These are phyloP conservation scores for Aquilaria agallochum DNA, from an alignment of 441 rosid species.

Conservation along the genomic window DNA sequence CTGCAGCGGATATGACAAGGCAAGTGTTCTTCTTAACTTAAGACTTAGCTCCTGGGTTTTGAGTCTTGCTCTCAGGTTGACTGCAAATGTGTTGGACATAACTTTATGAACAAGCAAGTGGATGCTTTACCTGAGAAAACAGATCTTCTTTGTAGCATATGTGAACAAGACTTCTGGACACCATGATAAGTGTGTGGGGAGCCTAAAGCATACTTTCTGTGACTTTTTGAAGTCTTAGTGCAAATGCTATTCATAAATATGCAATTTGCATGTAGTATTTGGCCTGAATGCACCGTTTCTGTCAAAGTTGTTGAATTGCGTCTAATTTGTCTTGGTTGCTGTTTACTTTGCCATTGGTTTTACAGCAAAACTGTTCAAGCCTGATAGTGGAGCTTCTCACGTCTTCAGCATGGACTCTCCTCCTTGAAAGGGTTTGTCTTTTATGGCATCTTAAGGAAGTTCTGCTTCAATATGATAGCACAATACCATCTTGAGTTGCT, in stretches of 20 bases:
- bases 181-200: not conserved
- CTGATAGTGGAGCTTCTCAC: slow-evolving; percentile 47
- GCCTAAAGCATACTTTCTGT: too few species aligned
- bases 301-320: not conserved
- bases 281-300: not conserved
- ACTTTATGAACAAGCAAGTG: too few species aligned
- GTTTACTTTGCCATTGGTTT: slow-evolving; percentile 5
- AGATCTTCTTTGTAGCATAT: not conserved
- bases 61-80: not conserved
- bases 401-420: slow-evolving; percentile 64
- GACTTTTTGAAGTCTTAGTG: not conserved
- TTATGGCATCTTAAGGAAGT: not conserved
- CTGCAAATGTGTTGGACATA: too few species aligned
- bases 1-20: slow-evolving; percentile 59
- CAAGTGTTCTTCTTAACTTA: slow-evolving; percentile 13
- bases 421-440: slow-evolving; percentile 62
- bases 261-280: not conserved
- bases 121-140: not conserved
- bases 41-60: not conserved
- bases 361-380: slow-evolving; percentile 52
- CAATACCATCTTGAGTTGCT: not conserved
- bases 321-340: slow-evolving; percentile 3
- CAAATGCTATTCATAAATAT: not conserved
- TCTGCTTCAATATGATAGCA: too few species aligned
- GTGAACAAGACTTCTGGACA: not conserved